phyloP scores from a whole-genome alignment of 2,329 filamentous ascomycete species.

The Simplicillium aogashimaense region DNA sequence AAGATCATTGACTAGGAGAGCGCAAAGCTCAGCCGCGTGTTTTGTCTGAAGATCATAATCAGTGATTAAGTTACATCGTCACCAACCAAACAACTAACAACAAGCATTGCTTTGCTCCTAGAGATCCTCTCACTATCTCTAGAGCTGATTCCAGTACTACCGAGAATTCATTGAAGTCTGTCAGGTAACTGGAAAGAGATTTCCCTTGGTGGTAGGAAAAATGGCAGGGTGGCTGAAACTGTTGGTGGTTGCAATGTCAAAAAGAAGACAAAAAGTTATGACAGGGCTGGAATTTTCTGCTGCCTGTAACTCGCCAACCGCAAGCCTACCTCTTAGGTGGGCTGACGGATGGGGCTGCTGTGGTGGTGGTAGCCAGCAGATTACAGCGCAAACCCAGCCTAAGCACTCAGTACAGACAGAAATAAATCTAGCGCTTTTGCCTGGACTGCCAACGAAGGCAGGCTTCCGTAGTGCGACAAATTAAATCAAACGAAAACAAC shows the following conservation, averaged over 20 bases:
- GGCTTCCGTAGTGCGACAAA: too few relatives aligned
- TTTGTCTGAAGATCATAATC: constrained; percentile 41
- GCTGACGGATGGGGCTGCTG: background rate
- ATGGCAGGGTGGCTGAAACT: background rate
- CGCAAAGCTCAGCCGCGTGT: constrained; percentile 78
- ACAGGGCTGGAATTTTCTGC: too few relatives aligned
- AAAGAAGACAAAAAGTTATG: constrained; percentile 6
- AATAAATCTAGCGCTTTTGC: too few relatives aligned
- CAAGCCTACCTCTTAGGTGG: constrained; percentile 6
- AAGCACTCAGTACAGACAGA: too few relatives aligned
- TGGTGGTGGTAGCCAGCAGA: too few relatives aligned
- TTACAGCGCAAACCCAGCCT: too few relatives aligned
- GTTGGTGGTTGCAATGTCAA: background rate
- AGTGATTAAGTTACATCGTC: constrained; percentile 7
- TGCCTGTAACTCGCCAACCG: too few relatives aligned
- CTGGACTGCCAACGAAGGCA: too few relatives aligned
- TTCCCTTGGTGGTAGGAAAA: background rate
- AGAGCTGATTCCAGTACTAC: constrained; percentile 65
- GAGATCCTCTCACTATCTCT: constrained; percentile 71
- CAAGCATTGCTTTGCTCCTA: constrained; percentile 55
- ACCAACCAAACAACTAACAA: constrained; percentile 30
- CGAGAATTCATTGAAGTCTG: constrained; percentile 46
- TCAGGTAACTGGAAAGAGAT: background rate
- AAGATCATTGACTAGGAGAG: constrained; percentile 77
- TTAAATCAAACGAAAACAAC: too few relatives aligned